Evolutionary conservation across 352 stramenopile genomes (phyloP).

Genomic region (Phytophthora crassamura): DNA sequence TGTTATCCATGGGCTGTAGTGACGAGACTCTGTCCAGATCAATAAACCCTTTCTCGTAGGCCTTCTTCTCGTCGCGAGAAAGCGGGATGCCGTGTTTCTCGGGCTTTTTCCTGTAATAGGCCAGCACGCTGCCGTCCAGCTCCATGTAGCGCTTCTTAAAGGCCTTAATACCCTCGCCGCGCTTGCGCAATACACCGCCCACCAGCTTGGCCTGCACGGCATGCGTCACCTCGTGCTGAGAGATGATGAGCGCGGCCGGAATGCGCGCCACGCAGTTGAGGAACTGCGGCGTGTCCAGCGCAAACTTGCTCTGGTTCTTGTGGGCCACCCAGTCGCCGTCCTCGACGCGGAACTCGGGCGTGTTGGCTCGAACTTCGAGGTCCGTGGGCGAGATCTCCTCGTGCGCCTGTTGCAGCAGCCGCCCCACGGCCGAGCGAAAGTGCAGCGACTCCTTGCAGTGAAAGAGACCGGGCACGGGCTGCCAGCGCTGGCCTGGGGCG

Average conservation of each 20-base stretch:
- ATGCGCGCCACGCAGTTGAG: slow-evolving; percentile 80
- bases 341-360: slow-evolving; percentile 82
- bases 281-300: slow-evolving; percentile 66
- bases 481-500: slow-evolving; percentile 56
- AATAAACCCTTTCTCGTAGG: slow-evolving; percentile 63
- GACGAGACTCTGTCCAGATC: slow-evolving; percentile 79
- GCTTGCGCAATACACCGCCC: slow-evolving; percentile 70
- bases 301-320: slow-evolving; percentile 65
- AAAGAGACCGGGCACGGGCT: slow-evolving; percentile 73
- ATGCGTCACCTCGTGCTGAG: slow-evolving; percentile 41
- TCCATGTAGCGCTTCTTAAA: slow-evolving; percentile 89
- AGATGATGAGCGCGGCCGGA: slow-evolving; percentile 63
- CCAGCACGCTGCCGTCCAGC: slow-evolving; percentile 63
- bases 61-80: slow-evolving; percentile 71
- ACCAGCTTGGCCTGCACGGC: slow-evolving; percentile 45
- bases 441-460: slow-evolving; percentile 87
- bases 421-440: slow-evolving; percentile 68
- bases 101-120: slow-evolving; percentile 86
- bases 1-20: slow-evolving; percentile 66
- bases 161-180: slow-evolving; percentile 71
- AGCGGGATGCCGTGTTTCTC: slow-evolving; percentile 76
- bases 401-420: slow-evolving; percentile 72
- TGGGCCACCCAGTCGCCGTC: slow-evolving; percentile 86
- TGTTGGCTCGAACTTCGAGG: slow-evolving; percentile 85
- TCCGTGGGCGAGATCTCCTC: slow-evolving; percentile 74